Base-by-base conservation (phyloP, 768 basidiomycete species). In the Lactarius sp. region DNA sequence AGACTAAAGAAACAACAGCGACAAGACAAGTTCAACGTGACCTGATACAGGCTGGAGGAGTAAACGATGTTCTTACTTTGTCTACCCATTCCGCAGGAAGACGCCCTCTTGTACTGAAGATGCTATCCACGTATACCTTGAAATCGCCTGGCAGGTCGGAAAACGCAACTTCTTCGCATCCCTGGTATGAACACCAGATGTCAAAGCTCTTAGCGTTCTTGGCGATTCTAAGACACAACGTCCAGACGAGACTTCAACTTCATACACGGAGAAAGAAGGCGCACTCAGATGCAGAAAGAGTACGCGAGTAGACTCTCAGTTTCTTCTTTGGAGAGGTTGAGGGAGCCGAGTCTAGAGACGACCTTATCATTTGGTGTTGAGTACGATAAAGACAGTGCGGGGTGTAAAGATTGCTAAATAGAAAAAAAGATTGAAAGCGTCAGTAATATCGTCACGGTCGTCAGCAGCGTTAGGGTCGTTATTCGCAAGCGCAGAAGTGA, bases 161-260 rank as follows among this genome's bases (percentile, higher is more conserved):
- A 66, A 75, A 78, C 0, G 79, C 77, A 6, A 78, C 81, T 62
- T 82, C 79, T 67, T 82, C 81, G 65, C 79, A 80, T 47, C 75
- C 70, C 65, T 84, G 81, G 67, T 79, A 74, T 1, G 75, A 73
- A 7, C 77, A 73, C 83, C 83, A 84, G 5, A 75, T 79, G 64
- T 84, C 83, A 58, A 82, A 84, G 65, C 74, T 73, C 53, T 74
- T 75, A 22, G 76, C 65, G 72, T 80, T 82, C 33, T 77, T 76
- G 31, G 83, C 80, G 61, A 84, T 81, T 66, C 81, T 83, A 52
- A 14, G 34, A 56, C 20, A 50, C 46, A 31, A 60, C 36, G 53
- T 65, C 33, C 9, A 56, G 54, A 39, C 55, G 13, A 46, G 6
- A 44, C 27, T 34, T 44, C 2, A 50, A 44, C 27, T 34, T 44